Evolutionary conservation across 208 protist genomes (phyloP), one percentile per base, ranked within the genome.

Genomic region (Leishmania amazonensis): DNA sequence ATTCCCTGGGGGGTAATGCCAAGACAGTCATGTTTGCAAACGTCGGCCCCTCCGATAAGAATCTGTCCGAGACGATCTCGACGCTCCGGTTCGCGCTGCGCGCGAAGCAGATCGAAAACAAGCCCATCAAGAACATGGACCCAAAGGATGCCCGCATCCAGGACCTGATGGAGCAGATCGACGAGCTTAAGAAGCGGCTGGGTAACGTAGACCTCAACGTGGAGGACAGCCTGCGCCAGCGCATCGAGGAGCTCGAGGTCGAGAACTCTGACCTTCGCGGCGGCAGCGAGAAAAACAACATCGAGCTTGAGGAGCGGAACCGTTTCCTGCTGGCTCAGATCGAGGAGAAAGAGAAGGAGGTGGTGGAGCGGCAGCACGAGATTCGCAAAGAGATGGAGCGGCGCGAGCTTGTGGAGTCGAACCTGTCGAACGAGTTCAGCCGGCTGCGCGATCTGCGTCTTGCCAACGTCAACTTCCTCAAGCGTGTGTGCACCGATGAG

Each of bases 51-150:
- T 94, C 92, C 11, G 88, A 97, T 54, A 92, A 96, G 81, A 97
- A 98, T 85, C 86, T 93, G 15, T 93, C 94, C 17, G 94, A 98
- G 83, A 98, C 94, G 2, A 96, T 97, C 75, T 97, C 94, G 17
- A 98, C 96, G 6, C 85, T 98, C 38, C 90, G 95, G 17, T 98
- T 98, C 85, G 96, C 96, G 74, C 79, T 94, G 13, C 85, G 93
- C 38, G 95, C 93, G 75, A 97, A 98, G 80, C 97, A 99, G 86
- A 99, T 99, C 84, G 91, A 98, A 85, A 99, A 99, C 83, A 98
- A 98, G 82, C 97, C 97, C 42, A 83, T 99, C 75, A 98, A 97
- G 85, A 99, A 99, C 83, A 88, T 95, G 87, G 96, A 98, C 83
- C 96, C 94, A 45, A 96, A 97, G 85, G 93, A 96, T 77, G 92